phyloP scores from a whole-genome alignment of 345 rosid species.

The Hevea brasiliensis region DNA sequence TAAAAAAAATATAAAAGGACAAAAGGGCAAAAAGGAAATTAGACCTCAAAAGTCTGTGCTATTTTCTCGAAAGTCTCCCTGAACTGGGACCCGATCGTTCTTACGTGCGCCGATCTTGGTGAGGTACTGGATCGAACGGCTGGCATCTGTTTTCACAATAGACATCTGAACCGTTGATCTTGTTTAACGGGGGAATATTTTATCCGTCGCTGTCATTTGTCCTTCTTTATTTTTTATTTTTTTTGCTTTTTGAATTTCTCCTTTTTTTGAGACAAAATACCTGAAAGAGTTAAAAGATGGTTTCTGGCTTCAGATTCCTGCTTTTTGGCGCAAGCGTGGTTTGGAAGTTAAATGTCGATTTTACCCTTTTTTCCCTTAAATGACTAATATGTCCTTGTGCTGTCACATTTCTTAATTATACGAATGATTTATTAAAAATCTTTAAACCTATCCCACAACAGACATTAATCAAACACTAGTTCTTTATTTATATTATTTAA shows the following conservation, averaged over 20 bases:
- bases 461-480: no score
- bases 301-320: constrained; percentile 23
- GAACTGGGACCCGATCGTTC: not conserved
- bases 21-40: constrained; percentile 33
- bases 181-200: constrained; percentile 16
- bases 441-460: no score
- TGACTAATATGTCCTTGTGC: not conserved
- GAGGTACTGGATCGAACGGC: constrained; percentile 38
- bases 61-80: not conserved
- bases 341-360: not conserved
- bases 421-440: no score
- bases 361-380: not conserved
- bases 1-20: not conserved
- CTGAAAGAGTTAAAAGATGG: constrained; percentile 6
- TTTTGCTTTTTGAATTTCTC: no score
- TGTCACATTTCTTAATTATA: no score
- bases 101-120: not conserved
- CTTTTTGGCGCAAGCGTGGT: constrained; percentile 8
- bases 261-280: not conserved
- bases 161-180: constrained; percentile 39
- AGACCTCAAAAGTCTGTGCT: constrained; percentile 14
- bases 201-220: constrained; percentile 37
- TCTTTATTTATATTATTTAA: no score
- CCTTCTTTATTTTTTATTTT: not conserved
- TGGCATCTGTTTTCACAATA: not conserved